Conservation (phyloP, 2,329 filamentous ascomycete genomes). For the Apiospora marii region DNA sequence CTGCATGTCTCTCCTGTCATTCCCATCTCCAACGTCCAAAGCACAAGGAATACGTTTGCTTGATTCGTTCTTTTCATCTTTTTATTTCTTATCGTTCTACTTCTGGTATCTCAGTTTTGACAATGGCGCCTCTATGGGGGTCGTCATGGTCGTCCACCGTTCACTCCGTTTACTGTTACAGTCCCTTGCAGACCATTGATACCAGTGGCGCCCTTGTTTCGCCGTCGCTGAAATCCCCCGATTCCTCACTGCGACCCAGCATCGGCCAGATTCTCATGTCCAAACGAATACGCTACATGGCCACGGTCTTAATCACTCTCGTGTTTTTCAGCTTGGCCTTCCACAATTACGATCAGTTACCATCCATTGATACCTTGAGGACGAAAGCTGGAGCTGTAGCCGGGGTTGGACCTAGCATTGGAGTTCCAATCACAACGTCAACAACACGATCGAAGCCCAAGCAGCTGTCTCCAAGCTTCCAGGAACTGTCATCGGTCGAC, state of each 20-base stretch:
- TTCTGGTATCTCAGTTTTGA: slow-evolving; percentile 9
- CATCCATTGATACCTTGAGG: slow-evolving; percentile 38
- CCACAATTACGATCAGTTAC: slow-evolving; percentile 41
- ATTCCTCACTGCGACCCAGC: slow-evolving; percentile 42
- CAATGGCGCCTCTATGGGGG: slow-evolving; percentile 42
- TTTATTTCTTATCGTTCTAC: neutral
- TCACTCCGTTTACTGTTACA: slow-evolving; percentile 38
- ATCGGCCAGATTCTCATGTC: slow-evolving; percentile 46
- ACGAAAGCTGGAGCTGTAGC: too few species aligned
- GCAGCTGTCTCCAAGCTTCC: slow-evolving; percentile 35
- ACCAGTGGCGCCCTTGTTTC: slow-evolving; percentile 27
- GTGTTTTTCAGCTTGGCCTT: slow-evolving; percentile 40
- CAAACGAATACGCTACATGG: slow-evolving; percentile 43
- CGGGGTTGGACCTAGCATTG: too few species aligned
- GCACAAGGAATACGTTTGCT: neutral
- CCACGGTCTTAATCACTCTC: slow-evolving; percentile 35
- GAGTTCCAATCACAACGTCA: neutral
- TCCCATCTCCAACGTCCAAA: slow-evolving; percentile 24
- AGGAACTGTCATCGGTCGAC: slow-evolving; percentile 34
- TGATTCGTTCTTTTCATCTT: neutral
- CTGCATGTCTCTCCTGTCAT: neutral
- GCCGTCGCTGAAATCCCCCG: slow-evolving; percentile 35
- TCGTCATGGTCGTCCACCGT: slow-evolving; percentile 41
- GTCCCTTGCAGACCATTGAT: slow-evolving; percentile 35
- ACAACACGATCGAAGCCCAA: slow-evolving; percentile 26